Evolutionary conservation across 2,329 filamentous ascomycete genomes (phyloP).

Genomic region (Clarireedia homoeocarpa): DNA sequence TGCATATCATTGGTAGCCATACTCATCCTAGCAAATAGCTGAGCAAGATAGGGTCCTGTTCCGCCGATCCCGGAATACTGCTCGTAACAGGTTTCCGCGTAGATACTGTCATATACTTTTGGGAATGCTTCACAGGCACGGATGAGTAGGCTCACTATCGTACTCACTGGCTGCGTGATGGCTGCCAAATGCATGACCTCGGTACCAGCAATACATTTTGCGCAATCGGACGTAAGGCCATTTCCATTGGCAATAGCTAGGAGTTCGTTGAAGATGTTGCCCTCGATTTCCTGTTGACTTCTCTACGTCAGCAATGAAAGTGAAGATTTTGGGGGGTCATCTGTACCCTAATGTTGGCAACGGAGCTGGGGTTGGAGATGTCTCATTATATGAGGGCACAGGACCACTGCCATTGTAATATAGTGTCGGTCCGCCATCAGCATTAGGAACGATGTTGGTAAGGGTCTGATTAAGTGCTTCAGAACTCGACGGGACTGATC

Average conservation of each 20-base stretch:
- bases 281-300: slow-evolving; percentile 6
- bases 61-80: slow-evolving; percentile 9
- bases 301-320: neutral
- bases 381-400: slow-evolving; percentile 4
- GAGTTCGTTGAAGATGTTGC: slow-evolving; percentile 5
- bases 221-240: neutral
- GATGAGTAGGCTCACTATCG: slow-evolving; percentile 6
- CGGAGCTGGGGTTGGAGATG: neutral
- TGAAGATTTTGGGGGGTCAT: neutral
- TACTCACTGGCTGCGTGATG: slow-evolving; percentile 5
- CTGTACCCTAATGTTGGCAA: neutral
- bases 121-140: slow-evolving; percentile 7
- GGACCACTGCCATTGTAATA: slow-evolving; percentile 5
- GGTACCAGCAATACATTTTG: slow-evolving; percentile 8
- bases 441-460: slow-evolving; percentile 7
- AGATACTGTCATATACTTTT: slow-evolving; percentile 5
- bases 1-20: slow-evolving; percentile 5
- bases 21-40: slow-evolving; percentile 6
- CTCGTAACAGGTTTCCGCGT: slow-evolving; percentile 4
- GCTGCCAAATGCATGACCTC: slow-evolving; percentile 7
- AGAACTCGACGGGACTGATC: slow-evolving; percentile 4
- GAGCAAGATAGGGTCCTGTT: slow-evolving; percentile 7
- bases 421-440: slow-evolving; percentile 6
- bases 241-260: slow-evolving; percentile 1
- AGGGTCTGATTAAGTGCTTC: slow-evolving; percentile 6